Conservation (phyloP, 2,329 filamentous ascomycete genomes). For the Xylariaceae sp. region DNA sequence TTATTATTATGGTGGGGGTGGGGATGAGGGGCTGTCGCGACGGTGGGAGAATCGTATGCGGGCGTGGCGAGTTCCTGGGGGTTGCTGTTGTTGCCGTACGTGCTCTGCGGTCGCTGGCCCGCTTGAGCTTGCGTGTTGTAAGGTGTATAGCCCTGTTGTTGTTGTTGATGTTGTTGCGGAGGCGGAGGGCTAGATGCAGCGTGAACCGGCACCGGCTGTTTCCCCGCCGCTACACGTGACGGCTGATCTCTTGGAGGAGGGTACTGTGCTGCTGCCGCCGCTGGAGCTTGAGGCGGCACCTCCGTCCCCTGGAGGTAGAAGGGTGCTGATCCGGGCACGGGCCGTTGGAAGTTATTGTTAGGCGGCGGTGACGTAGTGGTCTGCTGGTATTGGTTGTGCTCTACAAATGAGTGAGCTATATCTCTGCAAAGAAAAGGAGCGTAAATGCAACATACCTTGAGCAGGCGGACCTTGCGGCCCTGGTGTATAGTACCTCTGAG, state of each 20-base stretch:
- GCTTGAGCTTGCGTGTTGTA: constrained; percentile 43
- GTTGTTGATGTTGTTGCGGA: too few relatives aligned
- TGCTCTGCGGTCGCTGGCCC: constrained; percentile 58
- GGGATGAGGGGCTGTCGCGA: too few relatives aligned
- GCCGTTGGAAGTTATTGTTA: constrained; percentile 52
- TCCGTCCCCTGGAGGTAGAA: constrained; percentile 62
- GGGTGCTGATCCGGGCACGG: constrained; percentile 48
- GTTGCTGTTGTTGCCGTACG: constrained; percentile 62
- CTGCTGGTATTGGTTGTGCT: constrained; percentile 40
- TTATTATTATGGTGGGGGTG: too few relatives aligned
- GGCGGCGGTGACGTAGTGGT: constrained; percentile 45
- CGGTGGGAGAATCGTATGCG: constrained; percentile 69
- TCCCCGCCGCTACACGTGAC: constrained; percentile 42
- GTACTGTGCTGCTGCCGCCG: constrained; percentile 32
- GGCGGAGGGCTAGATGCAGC: constrained; percentile 49
- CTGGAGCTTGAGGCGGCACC: constrained; percentile 40
- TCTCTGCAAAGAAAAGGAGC: constrained; percentile 8
- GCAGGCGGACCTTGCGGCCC: constrained; percentile 39
- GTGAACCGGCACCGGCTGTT: constrained; percentile 45
- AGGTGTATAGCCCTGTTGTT: constrained; percentile 37
- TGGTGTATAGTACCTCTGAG: constrained; percentile 64
- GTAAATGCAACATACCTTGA: constrained; percentile 33
- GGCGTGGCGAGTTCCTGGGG: constrained; percentile 76
- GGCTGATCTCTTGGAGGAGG: constrained; percentile 49
- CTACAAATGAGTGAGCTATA: constrained; percentile 29